A percentile compares a stretch with the other conserved stretches of the same genome.
Conservation (phyloP, 352 stramenopile species). For the Phytophthora macrochlamydospora region DNA sequence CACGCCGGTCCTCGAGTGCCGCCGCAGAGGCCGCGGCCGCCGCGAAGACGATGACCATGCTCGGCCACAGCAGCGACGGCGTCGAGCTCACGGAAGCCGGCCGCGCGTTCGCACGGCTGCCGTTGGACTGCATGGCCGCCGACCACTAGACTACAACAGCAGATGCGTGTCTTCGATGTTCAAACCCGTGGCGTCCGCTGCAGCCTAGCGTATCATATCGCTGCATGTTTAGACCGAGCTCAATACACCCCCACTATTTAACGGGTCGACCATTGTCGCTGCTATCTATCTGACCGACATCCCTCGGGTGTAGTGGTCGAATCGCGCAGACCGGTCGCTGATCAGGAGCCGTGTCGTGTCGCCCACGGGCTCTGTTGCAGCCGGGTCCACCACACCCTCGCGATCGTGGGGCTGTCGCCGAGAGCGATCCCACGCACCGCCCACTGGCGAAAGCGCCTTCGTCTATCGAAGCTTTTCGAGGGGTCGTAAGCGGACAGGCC, state of each 20-base stretch:
- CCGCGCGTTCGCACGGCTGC: conserved; percentile 44
- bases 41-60: conserved; percentile 31
- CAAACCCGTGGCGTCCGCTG: conserved; percentile 1
- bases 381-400: too few relatives aligned
- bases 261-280: background rate
- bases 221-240: conserved; percentile 18
- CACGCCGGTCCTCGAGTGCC: conserved; percentile 5
- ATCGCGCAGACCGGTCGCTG: too few relatives aligned
- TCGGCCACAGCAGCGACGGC: conserved; percentile 10
- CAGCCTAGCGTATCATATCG: conserved; percentile 1
- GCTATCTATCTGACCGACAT: background rate
- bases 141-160: conserved; percentile 9
- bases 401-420: too few relatives aligned
- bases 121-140: conserved; percentile 30
- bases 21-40: conserved; percentile 25
- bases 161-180: background rate
- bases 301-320: too few relatives aligned
- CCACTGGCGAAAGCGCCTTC: background rate
- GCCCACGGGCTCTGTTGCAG: background rate
- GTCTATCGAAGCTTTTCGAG: background rate
- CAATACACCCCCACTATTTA: background rate
- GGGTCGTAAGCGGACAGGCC: background rate
- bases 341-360: too few relatives aligned
- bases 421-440: background rate
- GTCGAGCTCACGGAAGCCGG: conserved; percentile 41